Evolutionary conservation across 148 eudicot species (phyloP).

Genomic region (Rhododendron molle): DNA sequence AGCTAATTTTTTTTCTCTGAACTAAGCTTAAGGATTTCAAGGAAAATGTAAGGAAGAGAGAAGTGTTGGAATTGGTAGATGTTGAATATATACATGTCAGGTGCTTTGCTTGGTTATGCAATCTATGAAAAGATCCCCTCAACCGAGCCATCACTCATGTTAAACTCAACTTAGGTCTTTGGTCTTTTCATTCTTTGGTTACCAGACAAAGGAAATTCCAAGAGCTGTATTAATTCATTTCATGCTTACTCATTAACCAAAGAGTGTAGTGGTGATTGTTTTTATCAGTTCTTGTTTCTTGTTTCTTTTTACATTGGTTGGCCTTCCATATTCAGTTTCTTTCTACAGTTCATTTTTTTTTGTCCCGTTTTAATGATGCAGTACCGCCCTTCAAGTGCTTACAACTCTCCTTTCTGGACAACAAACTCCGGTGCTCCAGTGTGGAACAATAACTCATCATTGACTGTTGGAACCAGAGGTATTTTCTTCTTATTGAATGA

Average conservation of each 20-base stretch:
- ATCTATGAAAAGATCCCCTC: background rate
- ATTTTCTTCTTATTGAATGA: background rate
- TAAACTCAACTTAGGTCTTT: background rate
- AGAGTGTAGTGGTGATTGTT: background rate
- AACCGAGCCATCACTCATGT: background rate
- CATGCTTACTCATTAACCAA: background rate
- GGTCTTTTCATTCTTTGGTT: background rate
- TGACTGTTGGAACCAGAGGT: slow-evolving; percentile 79
- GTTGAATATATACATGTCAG: background rate
- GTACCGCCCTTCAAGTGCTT: slow-evolving; percentile 72
- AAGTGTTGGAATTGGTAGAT: background rate
- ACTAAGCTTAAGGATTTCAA: background rate
- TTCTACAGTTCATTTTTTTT: background rate
- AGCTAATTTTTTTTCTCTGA: background rate
- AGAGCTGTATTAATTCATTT: background rate
- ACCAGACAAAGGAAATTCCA: background rate
- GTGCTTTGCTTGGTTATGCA: background rate
- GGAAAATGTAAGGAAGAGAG: background rate
- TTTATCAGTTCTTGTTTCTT: background rate
- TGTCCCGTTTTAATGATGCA: slow-evolving; percentile 24
- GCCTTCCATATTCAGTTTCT: background rate
- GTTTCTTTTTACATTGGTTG: background rate
- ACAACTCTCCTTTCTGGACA: slow-evolving; percentile 59
- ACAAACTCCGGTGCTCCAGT: slow-evolving; percentile 83
- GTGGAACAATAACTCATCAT: slow-evolving; percentile 68